These are phyloP conservation scores for Ogataea populi-albae DNA, from an alignment of 805 yeast genomes.

Conservation along the genomic window DNA sequence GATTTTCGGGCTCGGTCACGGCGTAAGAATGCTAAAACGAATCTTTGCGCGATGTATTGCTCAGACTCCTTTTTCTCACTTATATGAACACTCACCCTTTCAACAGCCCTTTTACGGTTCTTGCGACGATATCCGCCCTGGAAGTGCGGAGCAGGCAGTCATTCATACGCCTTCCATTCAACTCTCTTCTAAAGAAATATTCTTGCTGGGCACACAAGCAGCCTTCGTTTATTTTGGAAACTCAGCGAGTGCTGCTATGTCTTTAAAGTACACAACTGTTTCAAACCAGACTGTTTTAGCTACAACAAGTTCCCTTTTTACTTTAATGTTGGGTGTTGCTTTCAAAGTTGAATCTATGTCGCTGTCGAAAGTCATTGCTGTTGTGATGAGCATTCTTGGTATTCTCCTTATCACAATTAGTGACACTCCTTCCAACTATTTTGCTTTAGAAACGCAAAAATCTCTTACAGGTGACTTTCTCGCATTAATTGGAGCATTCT, in stretches of 20 bases:
- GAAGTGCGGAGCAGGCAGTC: conserved; percentile 6
- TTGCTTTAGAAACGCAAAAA: conserved; percentile 17
- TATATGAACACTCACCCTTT: background rate
- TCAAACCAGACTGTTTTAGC: conserved; percentile 51
- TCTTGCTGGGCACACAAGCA: conserved; percentile 37
- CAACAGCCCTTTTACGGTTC: conserved; percentile 7
- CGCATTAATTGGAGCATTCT: conserved; percentile 44
- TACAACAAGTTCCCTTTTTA: conserved; percentile 50
- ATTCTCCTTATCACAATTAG: conserved; percentile 44
- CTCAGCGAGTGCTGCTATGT: conserved; percentile 39
- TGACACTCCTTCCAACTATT: conserved; percentile 10
- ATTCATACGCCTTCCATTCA: conserved; percentile 23
- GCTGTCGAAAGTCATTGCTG: conserved; percentile 40
- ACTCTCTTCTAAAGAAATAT: conserved; percentile 30
- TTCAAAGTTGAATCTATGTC: conserved; percentile 43
- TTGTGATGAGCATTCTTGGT: conserved; percentile 43
- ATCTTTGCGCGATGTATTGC: too few relatives aligned
- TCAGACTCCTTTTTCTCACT: too few relatives aligned
- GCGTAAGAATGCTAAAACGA: background rate
- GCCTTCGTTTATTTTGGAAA: conserved; percentile 41
- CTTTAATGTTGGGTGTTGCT: conserved; percentile 42
- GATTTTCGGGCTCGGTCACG: conserved; percentile 41
- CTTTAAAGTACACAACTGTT: conserved; percentile 49
- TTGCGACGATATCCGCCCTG: conserved; percentile 3
- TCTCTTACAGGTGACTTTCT: conserved; percentile 44